Evolutionary conservation across 495 filamentous ascomycete species (phyloP).

Genomic region (Mytilinidion resinicola): DNA sequence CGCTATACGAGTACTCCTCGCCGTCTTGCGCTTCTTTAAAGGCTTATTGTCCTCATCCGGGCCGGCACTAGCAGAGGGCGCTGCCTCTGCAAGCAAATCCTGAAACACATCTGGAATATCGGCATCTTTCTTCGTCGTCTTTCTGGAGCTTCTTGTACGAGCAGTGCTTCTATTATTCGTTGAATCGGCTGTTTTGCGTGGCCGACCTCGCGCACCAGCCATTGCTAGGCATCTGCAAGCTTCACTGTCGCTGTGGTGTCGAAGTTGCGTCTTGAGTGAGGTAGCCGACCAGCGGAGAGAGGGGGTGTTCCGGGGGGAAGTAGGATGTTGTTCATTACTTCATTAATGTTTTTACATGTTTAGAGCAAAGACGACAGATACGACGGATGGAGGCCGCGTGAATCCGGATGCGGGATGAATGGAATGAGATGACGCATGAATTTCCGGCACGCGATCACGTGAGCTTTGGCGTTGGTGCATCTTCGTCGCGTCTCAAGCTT

Average conservation of each 20-base stretch:
- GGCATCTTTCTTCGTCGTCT: conserved; percentile 3
- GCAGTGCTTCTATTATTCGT: not conserved
- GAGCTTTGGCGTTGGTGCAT: not conserved
- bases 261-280: not conserved
- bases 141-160: conserved; percentile 5
- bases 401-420: not conserved
- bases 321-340: not conserved
- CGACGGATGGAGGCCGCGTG: not conserved
- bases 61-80: conserved; percentile 10
- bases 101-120: conserved; percentile 25
- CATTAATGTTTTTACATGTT: not conserved
- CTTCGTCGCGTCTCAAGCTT: not conserved
- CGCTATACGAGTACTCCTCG: not conserved
- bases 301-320: not conserved
- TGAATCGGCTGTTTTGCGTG: not conserved
- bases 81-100: conserved; percentile 17
- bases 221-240: not conserved
- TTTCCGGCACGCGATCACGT: not conserved
- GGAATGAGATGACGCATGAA: not conserved
- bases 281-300: not conserved
- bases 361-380: not conserved
- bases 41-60: conserved; percentile 19
- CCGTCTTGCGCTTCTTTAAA: conserved; percentile 23
- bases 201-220: not conserved
- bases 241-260: too few relatives aligned